Evolutionary conservation across 2,329 filamentous ascomycete species (phyloP).

Genomic region (Scytalidium lignicola): DNA sequence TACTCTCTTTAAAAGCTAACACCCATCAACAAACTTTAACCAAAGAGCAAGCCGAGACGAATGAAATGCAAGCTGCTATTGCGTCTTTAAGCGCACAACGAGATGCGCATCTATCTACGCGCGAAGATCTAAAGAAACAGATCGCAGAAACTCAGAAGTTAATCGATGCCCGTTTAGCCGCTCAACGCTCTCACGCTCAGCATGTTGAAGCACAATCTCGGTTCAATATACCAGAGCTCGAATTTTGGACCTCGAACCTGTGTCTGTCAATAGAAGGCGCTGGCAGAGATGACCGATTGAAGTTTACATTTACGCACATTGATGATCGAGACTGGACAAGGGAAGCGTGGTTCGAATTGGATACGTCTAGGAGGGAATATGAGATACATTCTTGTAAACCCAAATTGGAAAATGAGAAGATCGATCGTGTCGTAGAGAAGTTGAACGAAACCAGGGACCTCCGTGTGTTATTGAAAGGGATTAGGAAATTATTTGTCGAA

Average conservation of each 20-base stretch:
- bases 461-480: constrained; percentile 69
- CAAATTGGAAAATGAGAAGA: constrained; percentile 72
- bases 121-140: constrained; percentile 54
- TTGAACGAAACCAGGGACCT: constrained; percentile 79
- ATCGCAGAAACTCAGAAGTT: constrained; percentile 64
- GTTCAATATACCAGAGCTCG: constrained; percentile 87
- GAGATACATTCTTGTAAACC: constrained; percentile 77
- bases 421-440: constrained; percentile 70
- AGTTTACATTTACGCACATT: constrained; percentile 84
- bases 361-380: constrained; percentile 77
- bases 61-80: constrained; percentile 66
- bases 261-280: constrained; percentile 87
- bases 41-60: constrained; percentile 71
- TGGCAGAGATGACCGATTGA: constrained; percentile 75
- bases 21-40: constrained; percentile 69
- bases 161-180: constrained; percentile 65
- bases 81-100: constrained; percentile 53
- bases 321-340: constrained; percentile 82
- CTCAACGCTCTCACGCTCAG: constrained; percentile 65
- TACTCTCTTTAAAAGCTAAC: constrained; percentile 65
- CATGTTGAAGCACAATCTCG: constrained; percentile 78
- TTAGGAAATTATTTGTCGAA: constrained; percentile 73
- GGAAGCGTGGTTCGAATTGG: constrained; percentile 91
- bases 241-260: constrained; percentile 92
- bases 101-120: constrained; percentile 52